Base-by-base conservation (phyloP, 1,284 basidiomycete species). In the Ceratobasidium theobromae region DNA sequence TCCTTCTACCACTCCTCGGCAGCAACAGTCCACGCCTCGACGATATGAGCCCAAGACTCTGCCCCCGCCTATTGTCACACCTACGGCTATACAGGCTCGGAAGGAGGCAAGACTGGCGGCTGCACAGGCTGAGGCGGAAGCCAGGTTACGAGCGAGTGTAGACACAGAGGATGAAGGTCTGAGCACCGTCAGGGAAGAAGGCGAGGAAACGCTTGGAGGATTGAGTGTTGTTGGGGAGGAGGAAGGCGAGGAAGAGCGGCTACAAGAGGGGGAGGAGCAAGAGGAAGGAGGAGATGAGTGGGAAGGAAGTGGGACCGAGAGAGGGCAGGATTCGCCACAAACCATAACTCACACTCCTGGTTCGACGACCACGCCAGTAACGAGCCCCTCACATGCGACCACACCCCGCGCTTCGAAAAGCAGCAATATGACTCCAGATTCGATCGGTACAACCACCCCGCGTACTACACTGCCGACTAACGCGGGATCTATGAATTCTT, bases 201-300 rank as follows among this genome's bases (percentile, higher is more conserved):
- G 16, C 16, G 35, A 38, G 35, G 35, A 38, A 8, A 38, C 35
- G 35, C 6, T 38, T 45, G 43, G 18, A 38, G 45, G 45, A 1
- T 30, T 58, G 55, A 58, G 55, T 48, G 41, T 58, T 23, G 45
- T 58, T 23, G 43, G 45, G 30, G 55, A 58, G 30, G 55, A 58
- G 23, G 40, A 43, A 18, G 27, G 32, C 23, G 55, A 23, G 43
- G 55, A 48, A n/a, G 40, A 45, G 41, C 21, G 12, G 9, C 12
- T 16, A 12, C 8, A 33, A 2, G 18, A 18, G 18, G 28, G 33
- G 18, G 51, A 53, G 3, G 27, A 18, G 25, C 14, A 4, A 25
- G 48, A 30, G n/a, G 43, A 46, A 21, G 43, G 18, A 23, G 9
- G 8, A 6, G 48, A 51, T 28, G 48, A 46, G 23, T 12, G 9